Evolutionary conservation across 2,329 filamentous ascomycete species (phyloP).

Genomic region (Seiridium unicorne): DNA sequence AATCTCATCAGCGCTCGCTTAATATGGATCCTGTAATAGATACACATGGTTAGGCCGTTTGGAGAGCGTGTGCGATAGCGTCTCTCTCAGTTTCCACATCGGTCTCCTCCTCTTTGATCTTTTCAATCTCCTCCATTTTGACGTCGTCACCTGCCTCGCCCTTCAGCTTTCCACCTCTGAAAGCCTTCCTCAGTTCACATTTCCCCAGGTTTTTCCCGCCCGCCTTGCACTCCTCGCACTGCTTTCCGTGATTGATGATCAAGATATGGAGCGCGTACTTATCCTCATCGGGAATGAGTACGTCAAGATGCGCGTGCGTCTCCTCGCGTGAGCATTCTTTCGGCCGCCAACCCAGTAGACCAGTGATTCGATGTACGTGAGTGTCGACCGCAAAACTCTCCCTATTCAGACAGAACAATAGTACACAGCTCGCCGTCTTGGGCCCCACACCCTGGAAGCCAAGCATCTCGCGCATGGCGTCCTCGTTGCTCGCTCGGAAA

Average conservation of each 20-base stretch:
- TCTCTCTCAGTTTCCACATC: constrained; percentile 7
- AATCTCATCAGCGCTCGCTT: too few relatives aligned
- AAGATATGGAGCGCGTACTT: constrained; percentile 52
- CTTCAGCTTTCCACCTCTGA: constrained; percentile 20
- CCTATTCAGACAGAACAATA: constrained; percentile 48
- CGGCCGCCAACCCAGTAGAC: constrained; percentile 48
- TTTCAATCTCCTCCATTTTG: constrained; percentile 11
- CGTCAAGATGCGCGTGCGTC: constrained; percentile 49
- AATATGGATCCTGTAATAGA: too few relatives aligned
- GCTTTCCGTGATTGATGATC: constrained; percentile 45
- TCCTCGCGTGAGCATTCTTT: constrained; percentile 38
- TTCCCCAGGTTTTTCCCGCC: constrained; percentile 37
- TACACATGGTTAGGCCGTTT: not conserved
- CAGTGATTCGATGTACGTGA: constrained; percentile 49
- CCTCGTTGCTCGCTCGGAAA: constrained; percentile 38
- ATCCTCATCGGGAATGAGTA: constrained; percentile 41
- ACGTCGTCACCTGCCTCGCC: constrained; percentile 9
- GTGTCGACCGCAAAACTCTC: constrained; percentile 53
- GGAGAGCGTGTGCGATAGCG: constrained; percentile 2
- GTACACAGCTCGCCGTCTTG: constrained; percentile 53
- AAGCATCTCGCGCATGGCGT: constrained; percentile 49
- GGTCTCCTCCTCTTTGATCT: constrained; percentile 9
- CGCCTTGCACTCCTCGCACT: constrained; percentile 43
- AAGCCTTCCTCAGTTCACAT: constrained; percentile 40
- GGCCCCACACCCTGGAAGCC: constrained; percentile 50